Evolutionary conservation across 768 basidiomycete genomes (phyloP), one percentile per base, ranked within the genome.

Genomic region (Nevesoporus exiguus): DNA sequence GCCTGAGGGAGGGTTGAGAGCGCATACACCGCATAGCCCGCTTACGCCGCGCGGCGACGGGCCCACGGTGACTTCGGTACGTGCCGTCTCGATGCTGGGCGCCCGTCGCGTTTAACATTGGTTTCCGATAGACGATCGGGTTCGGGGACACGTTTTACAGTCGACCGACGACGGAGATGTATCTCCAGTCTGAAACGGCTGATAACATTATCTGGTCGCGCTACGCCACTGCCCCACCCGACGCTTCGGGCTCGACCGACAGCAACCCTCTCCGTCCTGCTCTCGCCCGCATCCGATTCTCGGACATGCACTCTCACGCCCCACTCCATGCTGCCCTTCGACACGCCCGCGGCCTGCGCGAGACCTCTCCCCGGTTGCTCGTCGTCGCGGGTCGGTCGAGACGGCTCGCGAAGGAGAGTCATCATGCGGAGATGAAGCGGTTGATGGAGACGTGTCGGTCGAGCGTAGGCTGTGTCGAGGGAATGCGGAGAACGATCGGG

Each of bases 111-210:
- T 1, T 40, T 9, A 24, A 44, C 29, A 10, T 17, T 21, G 5
- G 13, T 33, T 19, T 15, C 21, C 6, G 7, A 10, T 13, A 50
- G 49, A 68, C 67, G 37, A 64, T 74, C 7, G 78, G 71, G 2
- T 76, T 82, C 61, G 80, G 80, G 0, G 89, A 92, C 65, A 90
- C 89, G 0, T 74, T 87, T 11, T 91, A 93, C 57, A 85, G 81
- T 1, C 77, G 80, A 43, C 72, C 73, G 3, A 82, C 77, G 44
- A 87, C 88, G 0, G 80, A 87, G 57, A 82, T 77, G 22, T 79
- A 79, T 6, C 61, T 96, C 56, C 84, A 86, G 56, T 93, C 90
- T 0, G 87, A 90, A 51, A 91, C 87, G 0, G 93, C 93, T 0
- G 95, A 98, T 66, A 83, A 84, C 57, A 74, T 93, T 46, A 68